Evolutionary conservation across 768 basidiomycete genomes (phyloP).

Genomic region (Antrodiella citrinella): DNA sequence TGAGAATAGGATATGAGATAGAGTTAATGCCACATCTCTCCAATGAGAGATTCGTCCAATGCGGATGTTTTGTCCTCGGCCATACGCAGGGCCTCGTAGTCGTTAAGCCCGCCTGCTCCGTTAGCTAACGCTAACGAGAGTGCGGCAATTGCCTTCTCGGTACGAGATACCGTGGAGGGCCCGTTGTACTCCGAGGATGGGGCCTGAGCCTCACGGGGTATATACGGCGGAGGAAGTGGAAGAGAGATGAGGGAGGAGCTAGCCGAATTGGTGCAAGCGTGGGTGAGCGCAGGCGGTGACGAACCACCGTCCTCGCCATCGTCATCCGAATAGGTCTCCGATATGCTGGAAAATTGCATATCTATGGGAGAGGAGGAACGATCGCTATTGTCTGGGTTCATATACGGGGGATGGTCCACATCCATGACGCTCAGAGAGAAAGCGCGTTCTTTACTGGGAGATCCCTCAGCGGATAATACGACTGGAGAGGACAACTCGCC

Average conservation of each 20-base stretch:
- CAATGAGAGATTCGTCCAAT: constrained; percentile 38
- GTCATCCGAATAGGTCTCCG: constrained; percentile 28
- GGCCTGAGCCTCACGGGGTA: neutral
- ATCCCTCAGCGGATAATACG: constrained; percentile 1
- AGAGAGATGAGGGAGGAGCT: constrained; percentile 35
- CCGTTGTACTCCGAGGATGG: neutral
- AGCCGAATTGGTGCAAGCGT: constrained; percentile 27
- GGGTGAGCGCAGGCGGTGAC: constrained; percentile 26
- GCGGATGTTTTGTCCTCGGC: constrained; percentile 24
- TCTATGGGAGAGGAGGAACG: constrained; percentile 25
- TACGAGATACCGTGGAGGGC: constrained; percentile 31
- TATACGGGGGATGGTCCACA: constrained; percentile 20
- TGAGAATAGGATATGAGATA: too few species aligned
- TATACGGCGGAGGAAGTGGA: constrained; percentile 11
- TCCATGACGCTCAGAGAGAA: constrained; percentile 39
- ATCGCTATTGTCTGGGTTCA: constrained; percentile 12
- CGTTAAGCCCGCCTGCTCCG: constrained; percentile 51
- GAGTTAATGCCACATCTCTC: constrained; percentile 56
- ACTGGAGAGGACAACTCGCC: constrained; percentile 25
- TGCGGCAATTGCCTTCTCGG: constrained; percentile 55
- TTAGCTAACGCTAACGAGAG: constrained; percentile 54
- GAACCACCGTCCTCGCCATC: constrained; percentile 14
- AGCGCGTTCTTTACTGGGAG: constrained; percentile 31
- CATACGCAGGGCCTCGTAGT: constrained; percentile 42
- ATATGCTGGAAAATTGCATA: constrained; percentile 20